Evolutionary conservation across 129 eudicot species (phyloP), one percentile per base, ranked within the genome.

Genomic region (Silybum marianum): DNA sequence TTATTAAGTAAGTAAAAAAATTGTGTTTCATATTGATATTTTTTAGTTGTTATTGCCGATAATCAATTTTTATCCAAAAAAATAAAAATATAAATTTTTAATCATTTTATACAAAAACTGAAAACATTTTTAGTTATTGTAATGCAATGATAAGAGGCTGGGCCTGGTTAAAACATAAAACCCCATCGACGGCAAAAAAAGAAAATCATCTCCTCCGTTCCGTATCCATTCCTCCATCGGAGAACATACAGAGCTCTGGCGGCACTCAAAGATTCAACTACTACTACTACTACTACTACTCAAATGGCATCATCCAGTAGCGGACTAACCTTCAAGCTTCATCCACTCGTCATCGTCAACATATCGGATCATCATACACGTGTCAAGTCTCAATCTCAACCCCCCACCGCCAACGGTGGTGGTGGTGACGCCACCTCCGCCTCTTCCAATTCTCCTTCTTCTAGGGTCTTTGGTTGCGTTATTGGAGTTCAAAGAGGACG

Each of bases 321-420:
- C 76, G 97, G 97, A 1, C 44, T 95, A 30, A 95, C 97, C 24
- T 95, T 95, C 95, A 95, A 95, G 90, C 97, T 95, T 85, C 99
- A 95, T 62, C 97, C 99, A 1, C 87, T 94, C 14, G 98, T 94
- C 22, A 94, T 94, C 44, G 91, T 94, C 62, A 94, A 94, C 90
- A 89, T 94, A 62, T 94, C 99, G 58, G 99, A 95, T 77, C 99
- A 95, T 86, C 85, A 89, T 82, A 95, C 97, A 9, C 88, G 99
- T 75, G 95, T 95, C 82, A 90, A 87, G 83, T 85, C 97, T 40
- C 97, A 91, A 76, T 82, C 92, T 16, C 92, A 85, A 23, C 85
- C 87, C 24, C 84, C 86, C 13, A 38, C 80, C 42, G 26, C 88
- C 86, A 81, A 79, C 85, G 87, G 78, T 75, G 81, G 23, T 73